Conservation (phyloP, 768 basidiomycete genomes). For the Melanogaster broomeanus region DNA sequence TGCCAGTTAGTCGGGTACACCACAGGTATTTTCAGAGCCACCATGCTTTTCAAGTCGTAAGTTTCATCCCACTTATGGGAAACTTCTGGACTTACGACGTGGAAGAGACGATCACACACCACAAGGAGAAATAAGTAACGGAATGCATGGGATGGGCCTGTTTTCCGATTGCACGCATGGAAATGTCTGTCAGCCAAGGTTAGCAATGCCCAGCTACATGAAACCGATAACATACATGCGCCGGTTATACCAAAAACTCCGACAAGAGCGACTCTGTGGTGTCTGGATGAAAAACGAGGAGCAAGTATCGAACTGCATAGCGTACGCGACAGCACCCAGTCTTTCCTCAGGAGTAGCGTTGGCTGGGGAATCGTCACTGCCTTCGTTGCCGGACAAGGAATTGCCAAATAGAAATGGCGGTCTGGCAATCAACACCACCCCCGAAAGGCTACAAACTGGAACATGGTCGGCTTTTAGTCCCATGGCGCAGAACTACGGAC, state of each 20-base stretch:
- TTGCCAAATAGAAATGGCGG: conserved; percentile 73
- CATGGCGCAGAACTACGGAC: conserved; percentile 1
- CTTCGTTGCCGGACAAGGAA: background rate
- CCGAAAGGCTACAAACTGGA: conserved; percentile 64
- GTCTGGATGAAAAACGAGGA: no score
- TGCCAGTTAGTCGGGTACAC: conserved; percentile 21
- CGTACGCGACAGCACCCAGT: conserved; percentile 59
- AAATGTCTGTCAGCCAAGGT: conserved; percentile 37
- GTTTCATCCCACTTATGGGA: background rate
- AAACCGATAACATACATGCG: conserved; percentile 54
- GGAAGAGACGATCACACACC: conserved; percentile 41
- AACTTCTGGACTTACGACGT: conserved; percentile 5
- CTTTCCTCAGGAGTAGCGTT: conserved; percentile 38
- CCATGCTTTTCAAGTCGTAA: conserved; percentile 11
- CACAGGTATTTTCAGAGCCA: background rate
- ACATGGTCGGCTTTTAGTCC: background rate
- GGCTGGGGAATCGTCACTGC: conserved; percentile 1
- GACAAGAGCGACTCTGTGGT: conserved; percentile 43
- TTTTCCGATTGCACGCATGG: conserved; percentile 70
- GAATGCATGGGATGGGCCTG: conserved; percentile 76
- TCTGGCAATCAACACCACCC: conserved; percentile 80
- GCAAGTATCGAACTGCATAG: background rate
- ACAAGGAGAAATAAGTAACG: conserved; percentile 63
- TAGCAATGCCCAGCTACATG: background rate
- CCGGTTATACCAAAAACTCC: conserved; percentile 68